Evolutionary conservation across 768 basidiomycete genomes (phyloP), one percentile per base, ranked within the genome.

Genomic region (Kwoniella newhampshirensis): DNA sequence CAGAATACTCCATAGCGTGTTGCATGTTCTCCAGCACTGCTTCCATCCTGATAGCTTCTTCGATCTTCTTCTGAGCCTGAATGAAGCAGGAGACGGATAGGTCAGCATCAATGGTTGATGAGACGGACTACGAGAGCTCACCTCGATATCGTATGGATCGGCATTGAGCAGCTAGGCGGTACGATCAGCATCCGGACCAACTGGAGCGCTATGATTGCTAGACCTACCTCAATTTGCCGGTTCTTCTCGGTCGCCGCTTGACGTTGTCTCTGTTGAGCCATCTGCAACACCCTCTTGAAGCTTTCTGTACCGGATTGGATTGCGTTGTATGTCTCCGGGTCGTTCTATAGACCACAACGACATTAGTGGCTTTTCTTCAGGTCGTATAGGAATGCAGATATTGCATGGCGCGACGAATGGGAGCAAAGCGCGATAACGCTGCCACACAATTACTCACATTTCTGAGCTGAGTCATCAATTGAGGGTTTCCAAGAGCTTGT

Each of bases 1-100:
- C 71, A 13, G 69, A 87, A 64, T 88, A 91, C 74, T 97, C 93
- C 61, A 97, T 79, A 5, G 96, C 96, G 78, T 96, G 91, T 56
- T 88, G 85, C 82, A 93, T 81, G 71, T 96, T 96, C 80, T 97
- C 93, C 66, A 86, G 77, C 35, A 98, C 87, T 1, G 88, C 89
- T 72, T 96, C 83, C 73, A 91, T 87, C 57, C 87, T 78, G 61
- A 99, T 97, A 4, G 86, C 85, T 70, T 98, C 96, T 76, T 94
- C 96, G 53, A 99, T 99, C 80, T 82, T 86, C 57, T 81, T 81
- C 78, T 98, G 96, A 0, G 92, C 91, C 66, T 68, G 36, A 18
- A 32, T n/a, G n/a, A n/a, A n/a, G n/a, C n/a, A n/a, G n/a, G n/a
- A n/a, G n/a, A n/a, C n/a, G n/a, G n/a, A n/a, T n/a, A n/a, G n/a